Base-by-base conservation (phyloP, 495 filamentous ascomycete species). In the Hyaloscypha variabilis region DNA sequence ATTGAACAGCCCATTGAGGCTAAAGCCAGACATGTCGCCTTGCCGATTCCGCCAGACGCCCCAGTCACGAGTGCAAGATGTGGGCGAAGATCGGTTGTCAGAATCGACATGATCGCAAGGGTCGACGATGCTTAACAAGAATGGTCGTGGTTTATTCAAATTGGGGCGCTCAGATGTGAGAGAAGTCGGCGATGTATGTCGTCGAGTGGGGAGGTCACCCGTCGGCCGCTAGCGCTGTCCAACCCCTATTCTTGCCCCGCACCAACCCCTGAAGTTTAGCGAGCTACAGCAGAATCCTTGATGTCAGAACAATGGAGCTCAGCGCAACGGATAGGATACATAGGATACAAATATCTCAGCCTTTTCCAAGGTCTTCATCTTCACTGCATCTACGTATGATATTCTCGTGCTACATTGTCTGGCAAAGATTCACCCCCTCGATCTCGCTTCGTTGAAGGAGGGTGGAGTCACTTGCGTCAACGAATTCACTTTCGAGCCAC, bases 31-130 rank as follows among this genome's bases (percentile, higher is more conserved):
- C 63, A 66, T 58, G 67, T 69, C 28, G 62, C 63, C 49, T 51
- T 60, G 1, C 67, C 67, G 23, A 69, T 66, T 1, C 67, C 67
- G 6, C 67, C 67, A 46, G 51, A 62, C 3, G 67, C 63, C 6
- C 67, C 67, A 0, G 67, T 69, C 14, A 69, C 59, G 6, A 67
- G 52, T 17, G 65, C 65, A 5, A 67, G 39, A 34, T 67, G 60
- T 21, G 31, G 8, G 26, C 26, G 25, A 24, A 67, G 65, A 46
- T 67, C 54, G 1, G 60, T 67, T 39, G 53, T 53, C 3, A 67
- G 54, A 42, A 31, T 17, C n/a, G 65, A 63, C 65, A 67, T 67
- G 19, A 21, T 25, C 26, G 17, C 17, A 46, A 17, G 4, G 17
- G 4, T 17, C 19, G 14, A 14, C 6, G 4, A 46, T 17, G 39